phyloP scores from a whole-genome alignment of 2,329 filamentous ascomycete species.

The Calonectria multiphialidica region DNA sequence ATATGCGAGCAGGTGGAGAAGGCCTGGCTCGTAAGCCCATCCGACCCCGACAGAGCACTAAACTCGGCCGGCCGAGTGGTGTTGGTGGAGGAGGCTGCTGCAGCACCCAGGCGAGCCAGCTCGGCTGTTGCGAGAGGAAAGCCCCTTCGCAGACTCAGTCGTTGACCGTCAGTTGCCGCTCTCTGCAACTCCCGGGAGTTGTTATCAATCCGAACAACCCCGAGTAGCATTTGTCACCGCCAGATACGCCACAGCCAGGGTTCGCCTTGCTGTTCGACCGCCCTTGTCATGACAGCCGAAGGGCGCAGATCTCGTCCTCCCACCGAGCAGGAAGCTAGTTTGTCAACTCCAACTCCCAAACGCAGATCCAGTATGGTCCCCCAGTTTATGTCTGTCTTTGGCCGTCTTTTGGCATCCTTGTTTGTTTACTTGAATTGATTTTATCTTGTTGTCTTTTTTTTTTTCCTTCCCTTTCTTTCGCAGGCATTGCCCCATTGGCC shows the following conservation, averaged over 20 bases:
- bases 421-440: background rate
- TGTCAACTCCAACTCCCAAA: background rate
- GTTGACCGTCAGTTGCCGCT: background rate
- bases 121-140: background rate
- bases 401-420: background rate
- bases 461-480: background rate
- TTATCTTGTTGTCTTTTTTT: no score
- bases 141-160: background rate
- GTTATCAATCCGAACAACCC: background rate
- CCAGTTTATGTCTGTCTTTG: background rate
- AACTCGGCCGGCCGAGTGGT: background rate
- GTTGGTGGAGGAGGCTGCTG: background rate
- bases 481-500: background rate
- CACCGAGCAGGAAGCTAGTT: background rate
- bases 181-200: background rate
- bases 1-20: slow-evolving; percentile 9
- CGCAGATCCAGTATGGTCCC: slow-evolving; percentile 23
- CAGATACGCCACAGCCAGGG: background rate
- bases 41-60: background rate
- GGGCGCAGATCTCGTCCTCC: slow-evolving; percentile 4
- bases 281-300: slow-evolving; percentile 10
- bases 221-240: background rate
- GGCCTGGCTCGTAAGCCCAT: background rate
- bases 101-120: background rate
- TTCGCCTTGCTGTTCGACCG: background rate